Percentiles rank a stretch among this genome's conserved stretches.
Conservation (phyloP, 2,329 filamentous ascomycete genomes). For the Fusarium cyanostomum region DNA sequence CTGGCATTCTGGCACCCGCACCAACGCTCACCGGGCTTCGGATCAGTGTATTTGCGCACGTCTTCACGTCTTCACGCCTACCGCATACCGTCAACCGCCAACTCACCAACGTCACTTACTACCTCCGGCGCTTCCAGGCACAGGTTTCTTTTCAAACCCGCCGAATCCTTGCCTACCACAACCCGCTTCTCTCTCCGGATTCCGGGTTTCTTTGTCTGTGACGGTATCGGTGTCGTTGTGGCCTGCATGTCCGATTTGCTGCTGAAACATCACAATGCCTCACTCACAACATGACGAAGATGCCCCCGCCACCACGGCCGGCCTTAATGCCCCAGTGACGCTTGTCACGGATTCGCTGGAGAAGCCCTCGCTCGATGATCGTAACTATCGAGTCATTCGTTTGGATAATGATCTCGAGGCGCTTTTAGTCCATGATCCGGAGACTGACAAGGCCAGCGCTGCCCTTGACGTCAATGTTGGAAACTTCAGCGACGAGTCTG, state of each 20-base stretch:
- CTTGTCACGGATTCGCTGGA: constrained; percentile 76
- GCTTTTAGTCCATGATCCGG: constrained; percentile 89
- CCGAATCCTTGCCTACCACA: constrained; percentile 23
- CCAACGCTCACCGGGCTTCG: not conserved
- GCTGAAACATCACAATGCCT: constrained; percentile 43
- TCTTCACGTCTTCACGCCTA: not conserved
- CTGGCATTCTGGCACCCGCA: constrained; percentile 6
- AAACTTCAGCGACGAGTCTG: constrained; percentile 89
- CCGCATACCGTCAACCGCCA: constrained; percentile 22
- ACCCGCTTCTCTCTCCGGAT: constrained; percentile 22
- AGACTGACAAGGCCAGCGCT: constrained; percentile 96
- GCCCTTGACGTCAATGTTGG: constrained; percentile 96
- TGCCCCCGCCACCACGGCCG: constrained; percentile 37
- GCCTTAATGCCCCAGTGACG: constrained; percentile 45
- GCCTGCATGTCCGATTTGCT: constrained; percentile 13
- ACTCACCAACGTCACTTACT: constrained; percentile 23
- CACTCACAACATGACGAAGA: constrained; percentile 42
- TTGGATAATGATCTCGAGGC: constrained; percentile 90
- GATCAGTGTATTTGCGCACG: constrained; percentile 5
- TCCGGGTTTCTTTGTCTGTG: constrained; percentile 20
- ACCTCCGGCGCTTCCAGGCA: constrained; percentile 14
- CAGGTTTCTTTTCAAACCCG: constrained; percentile 1
- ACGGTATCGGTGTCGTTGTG: constrained; percentile 27
- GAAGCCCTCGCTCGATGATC: constrained; percentile 85
- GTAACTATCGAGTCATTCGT: constrained; percentile 86